Evolutionary conservation across 2,329 filamentous ascomycete species (phyloP), one percentile per base, ranked within the genome.

Genomic region (Nothophoma quercina): DNA sequence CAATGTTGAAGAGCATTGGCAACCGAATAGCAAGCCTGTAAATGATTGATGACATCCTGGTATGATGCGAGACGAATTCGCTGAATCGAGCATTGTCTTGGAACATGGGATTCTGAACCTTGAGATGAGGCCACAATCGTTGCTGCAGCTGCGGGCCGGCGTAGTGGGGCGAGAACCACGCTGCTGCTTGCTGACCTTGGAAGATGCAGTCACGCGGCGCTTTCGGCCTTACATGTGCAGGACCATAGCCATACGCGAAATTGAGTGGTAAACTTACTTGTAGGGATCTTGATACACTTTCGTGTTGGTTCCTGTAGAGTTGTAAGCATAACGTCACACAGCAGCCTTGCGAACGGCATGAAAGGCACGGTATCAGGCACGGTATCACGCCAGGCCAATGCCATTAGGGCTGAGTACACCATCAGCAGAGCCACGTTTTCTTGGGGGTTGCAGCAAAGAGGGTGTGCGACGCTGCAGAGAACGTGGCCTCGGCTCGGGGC

Each of bases 341-440:
- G 29, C 51, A 54, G 51, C 51, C 51, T 50, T 49, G 45, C 51
- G 34, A 55, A 55, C 39, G 44, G 35, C n/a, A 41, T 21, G 7
- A 18, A 44, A 13, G 26, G 33, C 50, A 39, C 38, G 16, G 36
- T 26, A 42, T 43, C 50, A 53, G 38, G 43, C 26, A 42, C 44
- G 22, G 38, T 35, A 9, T 48, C 32, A 39, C 43, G 28, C 50
- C 50, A 53, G 50, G 26, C 50, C 50, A 53, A 53, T 48, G 43
- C 44, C 28, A 48, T 48, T 10, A 25, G 15, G 43, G 50, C 38
- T 53, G 38, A 50, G 45, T 29, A 46, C 51, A 50, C 45, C 51
- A 55, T 35, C 45, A 30, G n/a, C 18, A 33, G 26, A 42, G 46
- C 51, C 45, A 46, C 45, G 40, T 50, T 41, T 7, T 38, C 51